phyloP scores from a whole-genome alignment of 1,139 yeast genomes.

The Sugiyamaella paludigena region DNA sequence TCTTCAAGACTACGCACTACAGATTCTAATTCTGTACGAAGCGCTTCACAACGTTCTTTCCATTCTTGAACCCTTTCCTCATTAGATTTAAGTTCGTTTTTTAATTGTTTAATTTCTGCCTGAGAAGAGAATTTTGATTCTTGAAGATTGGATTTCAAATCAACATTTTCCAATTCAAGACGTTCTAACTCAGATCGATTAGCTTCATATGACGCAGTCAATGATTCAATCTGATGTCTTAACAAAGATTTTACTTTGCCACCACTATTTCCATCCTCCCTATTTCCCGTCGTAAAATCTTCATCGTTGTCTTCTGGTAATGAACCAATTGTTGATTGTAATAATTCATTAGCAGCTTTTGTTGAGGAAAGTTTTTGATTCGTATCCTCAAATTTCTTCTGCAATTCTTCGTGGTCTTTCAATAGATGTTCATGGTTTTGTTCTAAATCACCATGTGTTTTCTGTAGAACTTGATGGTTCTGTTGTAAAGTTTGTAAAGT shows the following conservation, averaged over 20 bases:
- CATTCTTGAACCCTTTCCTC: constrained; percentile 32
- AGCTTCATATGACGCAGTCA: constrained; percentile 27
- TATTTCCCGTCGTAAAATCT: not conserved
- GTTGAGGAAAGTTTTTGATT: not conserved
- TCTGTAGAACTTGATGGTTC: too few species aligned
- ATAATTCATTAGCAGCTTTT: not conserved
- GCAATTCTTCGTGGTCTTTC: not conserved
- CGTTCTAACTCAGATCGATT: constrained; percentile 33
- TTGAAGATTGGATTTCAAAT: constrained; percentile 37
- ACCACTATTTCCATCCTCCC: not conserved
- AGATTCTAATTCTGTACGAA: constrained; percentile 34
- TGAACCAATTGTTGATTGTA: not conserved
- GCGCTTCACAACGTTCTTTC: constrained; percentile 34
- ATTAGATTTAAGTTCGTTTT: constrained; percentile 30
- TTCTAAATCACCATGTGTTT: too few species aligned
- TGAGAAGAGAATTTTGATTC: constrained; percentile 32
- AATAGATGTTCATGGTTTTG: too few species aligned
- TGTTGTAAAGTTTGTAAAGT: not conserved
- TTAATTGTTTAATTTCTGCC: constrained; percentile 31
- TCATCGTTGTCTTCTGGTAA: too few species aligned
- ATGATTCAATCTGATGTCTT: constrained; percentile 25
- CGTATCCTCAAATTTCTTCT: not conserved
- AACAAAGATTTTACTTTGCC: constrained; percentile 22
- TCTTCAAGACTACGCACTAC: constrained; percentile 38
- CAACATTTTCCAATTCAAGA: constrained; percentile 37